A percentile compares a stretch with the other conserved stretches of the same genome.
These are phyloP conservation scores for Cytospora piceicola DNA, from an alignment of 2,329 filamentous ascomycete species.

Conservation along the genomic window DNA sequence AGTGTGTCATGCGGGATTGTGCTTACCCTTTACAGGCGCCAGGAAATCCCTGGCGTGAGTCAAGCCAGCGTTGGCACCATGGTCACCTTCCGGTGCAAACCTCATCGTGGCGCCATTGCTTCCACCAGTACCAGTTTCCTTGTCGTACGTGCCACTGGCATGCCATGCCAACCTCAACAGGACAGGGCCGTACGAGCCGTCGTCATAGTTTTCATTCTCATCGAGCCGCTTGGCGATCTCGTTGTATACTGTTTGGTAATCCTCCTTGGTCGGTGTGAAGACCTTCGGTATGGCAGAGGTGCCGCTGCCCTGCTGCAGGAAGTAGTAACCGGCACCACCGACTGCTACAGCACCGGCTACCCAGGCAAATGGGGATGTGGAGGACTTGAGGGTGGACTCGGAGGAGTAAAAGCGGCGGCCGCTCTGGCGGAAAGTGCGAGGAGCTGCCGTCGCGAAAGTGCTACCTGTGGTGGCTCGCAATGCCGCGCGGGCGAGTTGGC, in stretches of 20 bases:
- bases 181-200: slow-evolving; percentile 93
- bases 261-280: slow-evolving; percentile 74
- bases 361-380: slow-evolving; percentile 56
- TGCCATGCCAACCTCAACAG: slow-evolving; percentile 93
- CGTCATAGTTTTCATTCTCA: slow-evolving; percentile 93
- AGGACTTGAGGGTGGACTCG: slow-evolving; percentile 59
- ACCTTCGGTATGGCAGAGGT: slow-evolving; percentile 56
- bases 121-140: slow-evolving; percentile 83
- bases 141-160: slow-evolving; percentile 89
- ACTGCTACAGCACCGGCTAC: slow-evolving; percentile 61
- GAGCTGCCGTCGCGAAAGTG: slow-evolving; percentile 58
- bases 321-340: slow-evolving; percentile 67
- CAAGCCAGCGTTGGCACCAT: slow-evolving; percentile 93
- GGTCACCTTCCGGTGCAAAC: slow-evolving; percentile 84
- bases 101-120: slow-evolving; percentile 98
- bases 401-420: slow-evolving; percentile 81
- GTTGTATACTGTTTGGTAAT: slow-evolving; percentile 96
- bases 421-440: slow-evolving; percentile 73
- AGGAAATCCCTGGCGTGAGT: slow-evolving; percentile 88
- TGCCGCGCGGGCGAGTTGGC: slow-evolving; percentile 61
- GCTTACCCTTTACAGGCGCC: slow-evolving; percentile 81
- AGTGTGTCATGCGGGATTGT: background rate
- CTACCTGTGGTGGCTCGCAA: slow-evolving; percentile 63
- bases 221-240: slow-evolving; percentile 78
- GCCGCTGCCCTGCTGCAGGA: slow-evolving; percentile 63